Evolutionary conservation across 306 rosid species (phyloP).

Genomic region (Inga laurina): DNA sequence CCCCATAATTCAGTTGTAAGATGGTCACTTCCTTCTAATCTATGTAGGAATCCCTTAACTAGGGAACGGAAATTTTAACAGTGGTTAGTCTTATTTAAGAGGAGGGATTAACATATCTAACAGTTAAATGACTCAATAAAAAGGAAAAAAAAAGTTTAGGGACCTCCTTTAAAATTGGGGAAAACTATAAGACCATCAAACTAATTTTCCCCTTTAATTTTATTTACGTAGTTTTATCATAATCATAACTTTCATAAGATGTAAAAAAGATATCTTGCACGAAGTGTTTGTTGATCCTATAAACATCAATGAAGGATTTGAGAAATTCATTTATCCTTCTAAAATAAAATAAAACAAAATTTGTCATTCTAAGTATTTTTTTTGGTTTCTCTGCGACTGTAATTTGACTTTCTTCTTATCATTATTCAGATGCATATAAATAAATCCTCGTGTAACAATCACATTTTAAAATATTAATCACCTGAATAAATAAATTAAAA

Average conservation of each 20-base stretch:
- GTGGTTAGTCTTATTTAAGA: no score
- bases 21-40: no score
- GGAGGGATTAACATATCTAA: no score
- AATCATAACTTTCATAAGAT: neutral
- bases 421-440: neutral
- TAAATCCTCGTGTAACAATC: neutral
- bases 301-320: neutral
- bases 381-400: neutral
- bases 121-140: no score
- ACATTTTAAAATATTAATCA: neutral
- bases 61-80: no score
- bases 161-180: no score
- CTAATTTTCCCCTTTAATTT: neutral
- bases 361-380: neutral
- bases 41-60: no score
- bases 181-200: no score
- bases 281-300: neutral
- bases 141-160: no score
- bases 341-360: neutral
- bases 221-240: neutral
- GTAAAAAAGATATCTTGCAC: neutral
- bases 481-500: neutral
- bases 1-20: no score
- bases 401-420: neutral
- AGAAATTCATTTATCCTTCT: neutral